Evolutionary conservation across 805 yeast genomes (phyloP).

Genomic region (Schwanniomyces polymorphus): DNA sequence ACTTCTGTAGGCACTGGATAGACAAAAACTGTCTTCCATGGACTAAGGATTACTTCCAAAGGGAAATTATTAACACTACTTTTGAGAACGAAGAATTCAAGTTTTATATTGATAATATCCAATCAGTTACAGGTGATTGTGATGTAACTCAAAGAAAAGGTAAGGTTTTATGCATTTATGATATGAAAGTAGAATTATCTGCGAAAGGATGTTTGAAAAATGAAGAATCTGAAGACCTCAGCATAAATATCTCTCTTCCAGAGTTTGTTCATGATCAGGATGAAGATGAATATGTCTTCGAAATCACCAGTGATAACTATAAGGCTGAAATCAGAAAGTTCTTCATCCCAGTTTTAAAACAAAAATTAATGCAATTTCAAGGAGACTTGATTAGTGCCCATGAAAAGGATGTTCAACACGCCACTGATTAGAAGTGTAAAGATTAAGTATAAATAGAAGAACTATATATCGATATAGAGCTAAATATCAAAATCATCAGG

Average conservation of each 20-base stretch:
- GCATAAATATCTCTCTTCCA: constrained; percentile 51
- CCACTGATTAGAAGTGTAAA: constrained; percentile 17
- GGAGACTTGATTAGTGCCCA: constrained; percentile 60
- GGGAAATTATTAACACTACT: constrained; percentile 31
- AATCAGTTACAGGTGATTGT: constrained; percentile 63
- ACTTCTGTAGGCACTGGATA: constrained; percentile 61
- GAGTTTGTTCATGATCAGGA: constrained; percentile 80
- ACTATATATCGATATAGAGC: not conserved
- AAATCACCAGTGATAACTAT: constrained; percentile 37
- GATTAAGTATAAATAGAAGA: not conserved
- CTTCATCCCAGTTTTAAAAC: constrained; percentile 53
- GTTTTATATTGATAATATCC: constrained; percentile 38
- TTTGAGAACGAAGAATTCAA: constrained; percentile 22
- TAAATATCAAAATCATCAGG: constrained; percentile 74
- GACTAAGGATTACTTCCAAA: constrained; percentile 52
- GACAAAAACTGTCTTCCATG: constrained; percentile 67
- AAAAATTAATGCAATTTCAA: constrained; percentile 59
- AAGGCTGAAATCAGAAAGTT: constrained; percentile 45
- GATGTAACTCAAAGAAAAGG: constrained; percentile 85
- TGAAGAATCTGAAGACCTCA: constrained; percentile 28
- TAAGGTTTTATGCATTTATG: constrained; percentile 73
- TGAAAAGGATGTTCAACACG: constrained; percentile 62
- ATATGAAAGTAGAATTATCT: constrained; percentile 53
- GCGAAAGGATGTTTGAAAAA: constrained; percentile 40
- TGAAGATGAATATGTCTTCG: constrained; percentile 61